Evolutionary conservation across 768 basidiomycete species (phyloP), one percentile per base, ranked within the genome.

Genomic region (Suillus subalutaceus): DNA sequence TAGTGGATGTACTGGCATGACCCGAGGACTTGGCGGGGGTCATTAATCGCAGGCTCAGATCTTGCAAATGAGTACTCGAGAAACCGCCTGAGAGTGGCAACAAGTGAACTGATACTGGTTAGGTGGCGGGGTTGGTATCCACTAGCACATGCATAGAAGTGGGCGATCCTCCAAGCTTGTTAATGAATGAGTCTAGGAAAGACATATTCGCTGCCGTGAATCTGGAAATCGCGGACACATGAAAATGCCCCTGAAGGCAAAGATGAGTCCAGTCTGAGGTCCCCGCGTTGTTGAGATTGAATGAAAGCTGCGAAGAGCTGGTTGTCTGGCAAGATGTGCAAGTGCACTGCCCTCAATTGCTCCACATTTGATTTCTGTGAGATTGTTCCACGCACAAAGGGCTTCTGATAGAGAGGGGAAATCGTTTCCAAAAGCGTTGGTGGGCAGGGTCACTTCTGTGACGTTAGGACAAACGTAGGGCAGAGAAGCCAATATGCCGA

Each of bases 331-430:
- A 26, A 66, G 50, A 44, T 65, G 63, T 44, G 43, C 1, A 38
- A 66, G 52, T 32, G 65, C 52, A 12, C 13, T 35, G 10, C 32
- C 35, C 40, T 65, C 37, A n/a, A 66, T 41, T n/a, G 6, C 46
- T 9, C 50, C 48, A 38, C 65, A 65, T 16, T n/a, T 52, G 18
- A 65, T 58, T 15, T 26, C 30, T 32, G 6, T 13, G 20, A 65
- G 60, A 12, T 65, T 37, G 15, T 48, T 26, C 65, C 65, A 65
- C 9, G 60, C 43, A 48, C 61, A 65, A 26, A 65, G 65, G 18
- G 52, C 20, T 20, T 65, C 65, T 16, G 65, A 63, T 13, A 65
- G 32, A 20, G 18, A 30, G 18, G 23, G 26, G 16, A 60, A 59
- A 61, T 13, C 16, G 15, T 37, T 18, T 13, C 18, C n/a, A 10